Evolutionary conservation across 2,329 filamentous ascomycete species (phyloP), one percentile per base, ranked within the genome.

Genomic region (Fusarium chuoi): DNA sequence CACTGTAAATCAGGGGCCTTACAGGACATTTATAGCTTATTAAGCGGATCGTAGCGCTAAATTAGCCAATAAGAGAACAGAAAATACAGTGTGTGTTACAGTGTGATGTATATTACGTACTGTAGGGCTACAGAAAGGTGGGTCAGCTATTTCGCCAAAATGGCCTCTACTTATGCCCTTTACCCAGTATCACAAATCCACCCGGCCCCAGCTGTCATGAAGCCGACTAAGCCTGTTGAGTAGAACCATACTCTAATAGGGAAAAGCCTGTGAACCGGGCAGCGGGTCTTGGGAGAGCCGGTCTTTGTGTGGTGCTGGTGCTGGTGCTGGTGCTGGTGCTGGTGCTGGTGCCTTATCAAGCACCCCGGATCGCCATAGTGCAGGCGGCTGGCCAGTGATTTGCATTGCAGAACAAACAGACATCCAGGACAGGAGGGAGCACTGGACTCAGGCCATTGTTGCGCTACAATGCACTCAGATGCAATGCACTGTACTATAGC

Each of bases 331-430:
- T 66, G 48, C 51, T 61, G 58, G 68, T 66, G 48, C 52, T 44
- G 41, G 14, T 59, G 71, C 70, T 57, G 56, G 62, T 66, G 45
- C 62, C 48, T 61, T 72, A 70, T 70, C 71, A 72, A 55, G 62
- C 68, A 75, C 75, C 75, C 76, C 76, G 74, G 76, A 78, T 78
- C 76, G 70, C 58, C 75, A 54, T 56, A 64, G 67, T 77, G 76
- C 75, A 78, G 74, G 63, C 55, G 45, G 48, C 51, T 41, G 51
- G 56, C 33, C 56, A 51, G 56, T 59, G 56, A 58, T 58, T 58
- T 38, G 56, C 41, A 59, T 59, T 35, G 24, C 55, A 48, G 55
- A 46, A 26, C 49, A 48, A 46, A 26, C 49, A 48, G 39, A 58
- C 55, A 49, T 18, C 41, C 26, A 51, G 30, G 55, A 59, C 38